phyloP scores from a whole-genome alignment of 1,139 yeast species.

The Zhuliangozyma blackwelliae region DNA sequence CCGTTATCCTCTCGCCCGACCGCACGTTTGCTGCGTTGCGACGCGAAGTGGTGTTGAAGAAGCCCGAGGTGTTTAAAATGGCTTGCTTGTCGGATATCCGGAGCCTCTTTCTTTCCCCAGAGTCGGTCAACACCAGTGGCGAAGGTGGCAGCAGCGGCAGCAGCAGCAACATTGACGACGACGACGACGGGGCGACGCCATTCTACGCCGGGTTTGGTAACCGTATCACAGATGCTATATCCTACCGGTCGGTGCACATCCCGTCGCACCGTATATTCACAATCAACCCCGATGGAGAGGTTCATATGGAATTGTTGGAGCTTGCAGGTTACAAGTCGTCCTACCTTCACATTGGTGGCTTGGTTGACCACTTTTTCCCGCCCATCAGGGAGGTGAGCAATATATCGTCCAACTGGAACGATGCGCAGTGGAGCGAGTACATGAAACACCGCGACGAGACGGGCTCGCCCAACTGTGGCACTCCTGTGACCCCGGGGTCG shows the following conservation, averaged over 20 bases:
- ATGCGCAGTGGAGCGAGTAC: constrained; percentile 33
- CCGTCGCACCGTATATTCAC: constrained; percentile 95
- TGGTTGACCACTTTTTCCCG: constrained; percentile 97
- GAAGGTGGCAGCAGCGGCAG: constrained; percentile 17
- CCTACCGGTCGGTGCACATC: constrained; percentile 89
- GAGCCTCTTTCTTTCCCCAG: constrained; percentile 46
- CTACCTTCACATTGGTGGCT: constrained; percentile 84
- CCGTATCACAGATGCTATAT: constrained; percentile 92
- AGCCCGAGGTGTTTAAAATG: constrained; percentile 98
- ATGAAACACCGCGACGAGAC: constrained; percentile 13
- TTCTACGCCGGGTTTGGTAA: constrained; percentile 98
- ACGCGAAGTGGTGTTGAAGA: constrained; percentile 87
- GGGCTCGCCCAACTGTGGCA: not conserved
- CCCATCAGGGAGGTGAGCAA: constrained; percentile 53
- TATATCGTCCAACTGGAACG: constrained; percentile 35
- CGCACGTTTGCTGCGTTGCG: constrained; percentile 92
- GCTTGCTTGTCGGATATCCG: constrained; percentile 89
- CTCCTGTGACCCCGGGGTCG: constrained; percentile 11
- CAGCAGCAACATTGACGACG: constrained; percentile 7
- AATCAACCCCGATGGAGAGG: constrained; percentile 94
- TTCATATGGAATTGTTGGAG: constrained; percentile 93
- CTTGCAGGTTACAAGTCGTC: constrained; percentile 89
- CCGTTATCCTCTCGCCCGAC: constrained; percentile 94
- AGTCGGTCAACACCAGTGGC: not conserved
- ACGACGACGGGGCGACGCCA: constrained; percentile 53